Percentiles rank a stretch among this genome's conserved stretches.
These are phyloP conservation scores for Pythium coloratum DNA, from an alignment of 352 stramenopile genomes.

Conservation along the genomic window DNA sequence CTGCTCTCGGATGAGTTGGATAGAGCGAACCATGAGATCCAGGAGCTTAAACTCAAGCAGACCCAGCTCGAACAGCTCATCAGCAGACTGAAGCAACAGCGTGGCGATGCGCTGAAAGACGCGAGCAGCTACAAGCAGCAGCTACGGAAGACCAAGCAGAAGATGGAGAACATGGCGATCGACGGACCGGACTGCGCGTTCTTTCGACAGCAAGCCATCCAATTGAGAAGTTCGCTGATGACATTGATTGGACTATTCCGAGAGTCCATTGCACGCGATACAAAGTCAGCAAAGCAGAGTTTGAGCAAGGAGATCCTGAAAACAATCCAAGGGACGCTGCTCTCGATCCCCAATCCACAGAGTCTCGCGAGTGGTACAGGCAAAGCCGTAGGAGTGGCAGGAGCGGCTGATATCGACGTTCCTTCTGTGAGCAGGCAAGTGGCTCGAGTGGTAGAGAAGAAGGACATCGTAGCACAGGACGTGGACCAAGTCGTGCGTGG, in stretches of 20 bases:
- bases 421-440: background rate
- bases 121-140: constrained; percentile 60
- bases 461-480: constrained; percentile 25
- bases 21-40: constrained; percentile 29
- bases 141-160: constrained; percentile 46
- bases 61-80: constrained; percentile 40
- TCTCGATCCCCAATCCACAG: background rate
- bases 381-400: constrained; percentile 6
- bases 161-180: constrained; percentile 33
- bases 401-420: background rate
- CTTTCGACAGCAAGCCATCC: constrained; percentile 44
- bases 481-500: constrained; percentile 53
- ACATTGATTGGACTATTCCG: constrained; percentile 44
- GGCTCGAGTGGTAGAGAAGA: constrained; percentile 29
- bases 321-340: constrained; percentile 12
- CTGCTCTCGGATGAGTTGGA: constrained; percentile 32
- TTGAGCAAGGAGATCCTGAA: constrained; percentile 54
- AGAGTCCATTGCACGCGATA: constrained; percentile 51
- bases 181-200: constrained; percentile 36
- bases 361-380: background rate
- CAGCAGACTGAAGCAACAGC: constrained; percentile 46
- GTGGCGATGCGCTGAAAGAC: constrained; percentile 56
- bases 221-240: constrained; percentile 39
- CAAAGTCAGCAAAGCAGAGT: constrained; percentile 57
- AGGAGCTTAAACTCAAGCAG: constrained; percentile 35